phyloP scores from a whole-genome alignment of 75 land plant species.

The Sequoiadendron giganteum region DNA sequence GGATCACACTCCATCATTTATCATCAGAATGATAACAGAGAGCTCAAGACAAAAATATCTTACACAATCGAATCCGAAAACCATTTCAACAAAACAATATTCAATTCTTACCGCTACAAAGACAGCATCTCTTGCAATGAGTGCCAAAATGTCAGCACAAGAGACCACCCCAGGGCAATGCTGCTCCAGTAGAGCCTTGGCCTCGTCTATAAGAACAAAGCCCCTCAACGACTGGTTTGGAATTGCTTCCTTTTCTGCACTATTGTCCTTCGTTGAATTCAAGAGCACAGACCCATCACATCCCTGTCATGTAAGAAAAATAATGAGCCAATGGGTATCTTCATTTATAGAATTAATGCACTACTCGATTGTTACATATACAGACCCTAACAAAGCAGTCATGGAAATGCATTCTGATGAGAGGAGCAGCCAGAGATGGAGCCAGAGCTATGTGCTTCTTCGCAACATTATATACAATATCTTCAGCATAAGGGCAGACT shows the following conservation, averaged over 20 bases:
- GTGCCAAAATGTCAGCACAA: constrained; percentile 77
- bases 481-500: constrained; percentile 28
- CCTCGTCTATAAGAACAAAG: constrained; percentile 53
- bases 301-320: constrained; percentile 34
- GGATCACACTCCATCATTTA: no score
- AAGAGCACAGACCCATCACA: constrained; percentile 82
- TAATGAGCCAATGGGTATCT: not conserved
- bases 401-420: constrained; percentile 38
- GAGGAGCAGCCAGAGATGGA: constrained; percentile 30
- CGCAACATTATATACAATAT: constrained; percentile 16
- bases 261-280: constrained; percentile 55
- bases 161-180: constrained; percentile 74
- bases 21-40: no score
- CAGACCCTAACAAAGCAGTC: constrained; percentile 36
- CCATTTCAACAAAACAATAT: no score
- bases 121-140: constrained; percentile 70
- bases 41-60: no score
- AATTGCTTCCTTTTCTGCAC: constrained; percentile 73
- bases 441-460: constrained; percentile 24
- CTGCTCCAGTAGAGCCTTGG: constrained; percentile 48
- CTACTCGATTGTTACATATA: not conserved
- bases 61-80: no score
- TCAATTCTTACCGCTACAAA: constrained; percentile 14
- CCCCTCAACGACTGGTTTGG: constrained; percentile 66
- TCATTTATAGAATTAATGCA: not conserved